These are phyloP conservation scores for Elongisporangium prolatum DNA, from an alignment of 352 stramenopile species.

Conservation along the genomic window DNA sequence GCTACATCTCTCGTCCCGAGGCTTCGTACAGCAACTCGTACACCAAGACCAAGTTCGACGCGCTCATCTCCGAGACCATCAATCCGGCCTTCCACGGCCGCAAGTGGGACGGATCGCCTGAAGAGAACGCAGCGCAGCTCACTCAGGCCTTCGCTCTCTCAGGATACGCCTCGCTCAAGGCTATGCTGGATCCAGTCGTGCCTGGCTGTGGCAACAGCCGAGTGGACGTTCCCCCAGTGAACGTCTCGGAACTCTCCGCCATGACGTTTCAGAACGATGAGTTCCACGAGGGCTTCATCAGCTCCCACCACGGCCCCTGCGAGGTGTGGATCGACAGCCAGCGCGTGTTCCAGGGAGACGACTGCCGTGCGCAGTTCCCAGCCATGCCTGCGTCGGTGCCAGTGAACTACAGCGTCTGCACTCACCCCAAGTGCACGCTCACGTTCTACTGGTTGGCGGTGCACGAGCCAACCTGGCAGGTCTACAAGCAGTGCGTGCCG, in stretches of 20 bases:
- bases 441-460: conserved; percentile 21
- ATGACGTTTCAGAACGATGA: conserved; percentile 35
- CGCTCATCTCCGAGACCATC: conserved; percentile 13
- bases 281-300: conserved; percentile 22
- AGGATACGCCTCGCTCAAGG: conserved; percentile 15
- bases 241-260: conserved; percentile 16
- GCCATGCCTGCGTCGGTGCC: conserved; percentile 18
- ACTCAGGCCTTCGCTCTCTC: conserved; percentile 13
- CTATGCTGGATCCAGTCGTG: conserved; percentile 15
- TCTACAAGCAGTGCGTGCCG: conserved; percentile 18
- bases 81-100: conserved; percentile 19
- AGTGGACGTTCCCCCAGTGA: conserved; percentile 17
- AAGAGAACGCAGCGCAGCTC: conserved; percentile 23
- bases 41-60: conserved; percentile 22
- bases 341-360: conserved; percentile 24
- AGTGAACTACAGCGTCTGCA: conserved; percentile 21
- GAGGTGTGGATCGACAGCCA: conserved; percentile 34
- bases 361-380: conserved; percentile 25
- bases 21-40: conserved; percentile 24
- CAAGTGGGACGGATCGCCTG: conserved; percentile 30
- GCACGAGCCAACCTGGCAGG: conserved; percentile 15
- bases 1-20: conserved; percentile 23
- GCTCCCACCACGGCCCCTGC: conserved; percentile 32
- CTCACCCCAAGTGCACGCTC: conserved; percentile 12
- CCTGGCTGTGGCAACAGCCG: conserved; percentile 27